A percentile compares a stretch with the other conserved stretches of the same genome.
phyloP scores from a whole-genome alignment of 2,329 filamentous ascomycete species.

The Fusarium transvaalense region DNA sequence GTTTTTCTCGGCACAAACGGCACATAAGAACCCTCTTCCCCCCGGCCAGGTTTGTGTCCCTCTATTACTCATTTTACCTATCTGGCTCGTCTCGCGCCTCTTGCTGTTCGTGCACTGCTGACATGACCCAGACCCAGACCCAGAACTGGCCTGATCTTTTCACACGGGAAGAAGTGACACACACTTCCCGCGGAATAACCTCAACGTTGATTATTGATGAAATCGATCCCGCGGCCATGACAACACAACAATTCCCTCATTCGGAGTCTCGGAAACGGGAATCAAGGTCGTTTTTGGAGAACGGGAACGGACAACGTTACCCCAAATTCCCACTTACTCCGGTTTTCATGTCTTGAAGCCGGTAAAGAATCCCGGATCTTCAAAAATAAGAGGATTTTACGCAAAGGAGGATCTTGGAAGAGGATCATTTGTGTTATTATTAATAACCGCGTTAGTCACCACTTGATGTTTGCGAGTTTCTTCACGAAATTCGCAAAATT shows the following conservation, averaged over 20 bases:
- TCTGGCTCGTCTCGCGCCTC: neutral
- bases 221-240: neutral
- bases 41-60: neutral
- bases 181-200: neutral
- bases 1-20: slow-evolving; percentile 30
- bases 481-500: too few relatives aligned
- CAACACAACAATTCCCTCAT: neutral
- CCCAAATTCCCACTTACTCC: neutral
- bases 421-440: neutral
- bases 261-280: neutral
- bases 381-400: neutral
- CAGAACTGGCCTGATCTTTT: neutral
- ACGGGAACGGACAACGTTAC: neutral
- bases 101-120: neutral
- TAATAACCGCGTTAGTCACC: neutral
- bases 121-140: neutral
- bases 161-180: neutral
- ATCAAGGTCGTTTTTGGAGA: neutral
- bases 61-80: neutral
- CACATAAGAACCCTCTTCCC: slow-evolving; percentile 22
- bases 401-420: accelerated
- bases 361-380: neutral
- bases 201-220: neutral
- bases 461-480: accelerated
- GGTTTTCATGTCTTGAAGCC: neutral